Conservation (phyloP, 805 yeast species). For the Gaillardinia entomophila region DNA sequence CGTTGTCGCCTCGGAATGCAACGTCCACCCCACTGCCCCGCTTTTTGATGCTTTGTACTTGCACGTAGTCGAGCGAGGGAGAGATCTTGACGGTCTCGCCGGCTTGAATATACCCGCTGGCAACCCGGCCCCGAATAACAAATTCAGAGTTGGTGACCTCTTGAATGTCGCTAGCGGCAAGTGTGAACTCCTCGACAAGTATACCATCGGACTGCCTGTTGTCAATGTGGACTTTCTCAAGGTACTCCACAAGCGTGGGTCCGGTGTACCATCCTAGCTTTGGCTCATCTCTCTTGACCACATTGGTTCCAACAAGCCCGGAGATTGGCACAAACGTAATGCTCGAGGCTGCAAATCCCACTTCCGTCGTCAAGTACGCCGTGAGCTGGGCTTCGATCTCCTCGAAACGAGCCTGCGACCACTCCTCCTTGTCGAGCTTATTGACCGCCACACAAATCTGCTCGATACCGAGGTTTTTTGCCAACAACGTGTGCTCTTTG, state of each 20-base stretch:
- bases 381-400: slow-evolving; percentile 44
- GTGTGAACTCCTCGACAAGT: slow-evolving; percentile 40
- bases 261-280: slow-evolving; percentile 45
- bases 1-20: slow-evolving; percentile 54
- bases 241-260: slow-evolving; percentile 34
- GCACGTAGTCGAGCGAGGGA: slow-evolving; percentile 44
- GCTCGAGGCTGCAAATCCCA: slow-evolving; percentile 41
- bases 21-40: slow-evolving; percentile 42
- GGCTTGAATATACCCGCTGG: slow-evolving; percentile 61
- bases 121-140: slow-evolving; percentile 57
- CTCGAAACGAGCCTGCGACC: slow-evolving; percentile 49
- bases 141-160: slow-evolving; percentile 44
- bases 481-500: slow-evolving; percentile 69
- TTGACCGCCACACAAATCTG: slow-evolving; percentile 58
- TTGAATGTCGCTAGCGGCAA: slow-evolving; percentile 60
- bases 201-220: slow-evolving; percentile 12
- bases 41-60: slow-evolving; percentile 35
- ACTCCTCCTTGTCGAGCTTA: slow-evolving; percentile 60
- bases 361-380: slow-evolving; percentile 44
- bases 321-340: slow-evolving; percentile 60
- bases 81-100: slow-evolving; percentile 59
- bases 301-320: slow-evolving; percentile 64
- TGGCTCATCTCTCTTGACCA: slow-evolving; percentile 38
- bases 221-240: slow-evolving; percentile 27
- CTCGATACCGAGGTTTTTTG: slow-evolving; percentile 61